Evolutionary conservation across 2,329 filamentous ascomycete species (phyloP).

Genomic region (Cladosporium sp.): DNA sequence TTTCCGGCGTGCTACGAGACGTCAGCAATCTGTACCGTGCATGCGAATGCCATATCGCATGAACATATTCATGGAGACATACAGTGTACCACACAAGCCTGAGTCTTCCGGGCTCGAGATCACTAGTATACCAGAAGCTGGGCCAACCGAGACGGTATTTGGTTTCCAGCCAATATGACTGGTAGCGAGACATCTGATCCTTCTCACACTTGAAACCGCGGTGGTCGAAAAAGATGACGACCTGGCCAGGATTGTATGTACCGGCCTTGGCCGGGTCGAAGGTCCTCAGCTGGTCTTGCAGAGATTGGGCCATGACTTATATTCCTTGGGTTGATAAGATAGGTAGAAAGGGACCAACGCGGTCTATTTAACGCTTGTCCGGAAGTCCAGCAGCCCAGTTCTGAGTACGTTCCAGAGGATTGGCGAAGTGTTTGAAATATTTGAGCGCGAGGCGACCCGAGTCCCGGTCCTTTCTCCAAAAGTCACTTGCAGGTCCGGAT

Average conservation of each 20-base stretch:
- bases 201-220: slow-evolving; percentile 20
- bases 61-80: background rate
- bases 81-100: slow-evolving; percentile 28
- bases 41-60: background rate
- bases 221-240: slow-evolving; percentile 30
- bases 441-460: too few species aligned
- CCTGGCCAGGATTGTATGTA: slow-evolving; percentile 25
- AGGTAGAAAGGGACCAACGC: too few species aligned
- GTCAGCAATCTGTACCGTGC: background rate
- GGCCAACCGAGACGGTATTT: slow-evolving; percentile 23
- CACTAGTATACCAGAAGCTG: slow-evolving; percentile 15
- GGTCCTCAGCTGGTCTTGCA: slow-evolving; percentile 15
- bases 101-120: slow-evolving; percentile 26
- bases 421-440: too few species aligned
- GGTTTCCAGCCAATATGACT: slow-evolving; percentile 22
- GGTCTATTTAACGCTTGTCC: too few species aligned
- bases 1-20: slow-evolving; percentile 24
- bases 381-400: too few species aligned
- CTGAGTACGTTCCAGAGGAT: too few species aligned
- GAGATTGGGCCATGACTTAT: slow-evolving; percentile 3
- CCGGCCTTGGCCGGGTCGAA: slow-evolving; percentile 23
- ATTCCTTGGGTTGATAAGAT: background rate
- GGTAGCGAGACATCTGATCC: slow-evolving; percentile 22
- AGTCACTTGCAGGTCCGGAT: background rate
- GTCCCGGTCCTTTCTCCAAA: background rate